Conservation (phyloP, 1,139 yeast genomes). For the Candida pseudoviswanathii region DNA sequence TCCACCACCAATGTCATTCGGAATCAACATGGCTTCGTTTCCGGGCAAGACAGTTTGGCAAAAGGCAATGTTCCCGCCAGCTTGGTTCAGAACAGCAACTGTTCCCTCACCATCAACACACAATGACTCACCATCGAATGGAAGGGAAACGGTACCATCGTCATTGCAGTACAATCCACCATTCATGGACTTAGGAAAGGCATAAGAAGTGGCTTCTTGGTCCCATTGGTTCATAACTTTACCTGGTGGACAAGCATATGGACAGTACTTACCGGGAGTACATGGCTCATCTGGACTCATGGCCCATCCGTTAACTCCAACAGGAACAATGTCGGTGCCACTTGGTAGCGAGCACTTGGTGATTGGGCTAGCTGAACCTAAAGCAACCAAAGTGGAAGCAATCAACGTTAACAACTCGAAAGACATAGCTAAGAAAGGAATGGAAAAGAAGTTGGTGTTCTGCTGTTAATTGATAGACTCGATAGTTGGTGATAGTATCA, state of each 20-base stretch:
- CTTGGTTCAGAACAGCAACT: slow-evolving; percentile 58
- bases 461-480: too few species aligned
- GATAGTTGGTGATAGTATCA: not conserved
- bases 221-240: slow-evolving; percentile 82
- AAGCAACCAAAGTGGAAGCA: slow-evolving; percentile 1
- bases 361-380: slow-evolving; percentile 8
- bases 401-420: not conserved
- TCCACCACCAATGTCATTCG: slow-evolving; percentile 62
- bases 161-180: slow-evolving; percentile 81
- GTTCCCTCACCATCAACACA: slow-evolving; percentile 81
- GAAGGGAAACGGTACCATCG: slow-evolving; percentile 68
- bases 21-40: slow-evolving; percentile 90
- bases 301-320: slow-evolving; percentile 83
- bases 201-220: slow-evolving; percentile 55
- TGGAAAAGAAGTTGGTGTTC: not conserved
- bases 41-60: slow-evolving; percentile 95
- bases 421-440: not conserved
- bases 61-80: slow-evolving; percentile 66
- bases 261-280: slow-evolving; percentile 75
- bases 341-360: slow-evolving; percentile 62
- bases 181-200: slow-evolving; percentile 70
- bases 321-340: slow-evolving; percentile 64
- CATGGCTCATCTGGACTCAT: slow-evolving; percentile 77
- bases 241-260: slow-evolving; percentile 88
- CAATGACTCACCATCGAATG: slow-evolving; percentile 58